A percentile compares a stretch with the other conserved stretches of the same genome.
Conservation (phyloP, 306 rosid genomes). For the Lithocarpus polystachyus region DNA sequence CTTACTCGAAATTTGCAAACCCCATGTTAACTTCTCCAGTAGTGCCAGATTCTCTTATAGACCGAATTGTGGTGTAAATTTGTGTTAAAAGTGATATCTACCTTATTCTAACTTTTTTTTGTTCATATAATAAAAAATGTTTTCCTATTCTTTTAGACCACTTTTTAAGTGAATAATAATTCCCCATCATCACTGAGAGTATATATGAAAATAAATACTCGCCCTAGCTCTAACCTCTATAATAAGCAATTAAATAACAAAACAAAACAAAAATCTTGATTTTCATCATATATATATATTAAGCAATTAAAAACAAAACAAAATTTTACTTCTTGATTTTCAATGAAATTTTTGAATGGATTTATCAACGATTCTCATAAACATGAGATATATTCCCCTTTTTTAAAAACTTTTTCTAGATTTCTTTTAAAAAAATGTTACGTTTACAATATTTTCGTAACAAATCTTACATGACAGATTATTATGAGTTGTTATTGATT, state of each 20-base stretch:
- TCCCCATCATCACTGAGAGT: not conserved
- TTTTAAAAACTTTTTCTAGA: no score
- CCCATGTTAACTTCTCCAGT: not conserved
- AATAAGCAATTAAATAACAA: no score
- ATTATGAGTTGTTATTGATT: no score
- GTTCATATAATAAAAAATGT: not conserved
- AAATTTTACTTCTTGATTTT: not conserved
- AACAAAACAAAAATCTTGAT: not conserved
- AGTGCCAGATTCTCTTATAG: no score
- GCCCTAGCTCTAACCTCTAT: not conserved
- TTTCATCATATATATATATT: not conserved
- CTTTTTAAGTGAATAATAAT: not conserved
- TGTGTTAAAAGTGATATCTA: no score
- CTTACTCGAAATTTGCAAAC: slow-evolving; percentile 10
- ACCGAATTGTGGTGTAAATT: no score
- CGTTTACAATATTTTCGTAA: rapidly evolving
- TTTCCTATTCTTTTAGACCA: not conserved
- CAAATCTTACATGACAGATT: rapidly evolving
- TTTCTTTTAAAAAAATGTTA: no score
- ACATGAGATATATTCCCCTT: no score
- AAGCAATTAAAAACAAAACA: not conserved
- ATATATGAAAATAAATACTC: not conserved
- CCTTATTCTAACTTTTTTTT: not conserved
- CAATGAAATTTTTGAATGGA: not conserved
- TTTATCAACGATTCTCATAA: no score